These are phyloP conservation scores for Hanseniaspora lachancei DNA, from an alignment of 805 yeast species.

Conservation along the genomic window DNA sequence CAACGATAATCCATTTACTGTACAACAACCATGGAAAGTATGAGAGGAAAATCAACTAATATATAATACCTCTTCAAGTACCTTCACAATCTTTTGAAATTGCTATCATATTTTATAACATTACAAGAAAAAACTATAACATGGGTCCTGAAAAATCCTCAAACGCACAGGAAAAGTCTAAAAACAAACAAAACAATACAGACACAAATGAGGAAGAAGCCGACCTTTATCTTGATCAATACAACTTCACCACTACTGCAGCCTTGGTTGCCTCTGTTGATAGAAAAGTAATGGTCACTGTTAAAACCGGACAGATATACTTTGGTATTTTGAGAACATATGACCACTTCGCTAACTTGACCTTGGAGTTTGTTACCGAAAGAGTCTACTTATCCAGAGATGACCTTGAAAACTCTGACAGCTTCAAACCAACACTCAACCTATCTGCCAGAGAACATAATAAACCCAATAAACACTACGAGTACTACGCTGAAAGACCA, in stretches of 20 bases:
- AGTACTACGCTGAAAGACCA: constrained; percentile 53
- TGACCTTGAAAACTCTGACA: constrained; percentile 17
- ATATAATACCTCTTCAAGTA: not conserved
- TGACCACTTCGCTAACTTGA: constrained; percentile 88
- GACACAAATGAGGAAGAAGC: constrained; percentile 30
- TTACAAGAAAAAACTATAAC: not conserved
- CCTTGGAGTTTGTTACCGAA: constrained; percentile 81
- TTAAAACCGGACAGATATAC: constrained; percentile 79
- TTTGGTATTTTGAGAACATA: constrained; percentile 87
- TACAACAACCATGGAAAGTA: too few relatives aligned
- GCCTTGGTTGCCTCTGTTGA: constrained; percentile 82
- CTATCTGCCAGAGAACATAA: constrained; percentile 18
- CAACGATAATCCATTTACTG: too few relatives aligned
- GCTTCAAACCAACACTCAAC: not conserved
- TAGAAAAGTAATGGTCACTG: constrained; percentile 63
- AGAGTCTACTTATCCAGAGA: constrained; percentile 54
- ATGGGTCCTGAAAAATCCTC: not conserved
- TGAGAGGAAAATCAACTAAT: too few relatives aligned
- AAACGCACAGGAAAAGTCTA: not conserved
- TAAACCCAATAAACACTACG: not conserved
- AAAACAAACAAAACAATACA: not conserved
- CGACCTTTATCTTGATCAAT: constrained; percentile 61
- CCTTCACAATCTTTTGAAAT: too few relatives aligned
- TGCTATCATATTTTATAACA: too few relatives aligned
- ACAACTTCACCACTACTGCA: constrained; percentile 77